Conservation (phyloP, 371 early-diverging fungal species). For the Mucor plumbeus region DNA sequence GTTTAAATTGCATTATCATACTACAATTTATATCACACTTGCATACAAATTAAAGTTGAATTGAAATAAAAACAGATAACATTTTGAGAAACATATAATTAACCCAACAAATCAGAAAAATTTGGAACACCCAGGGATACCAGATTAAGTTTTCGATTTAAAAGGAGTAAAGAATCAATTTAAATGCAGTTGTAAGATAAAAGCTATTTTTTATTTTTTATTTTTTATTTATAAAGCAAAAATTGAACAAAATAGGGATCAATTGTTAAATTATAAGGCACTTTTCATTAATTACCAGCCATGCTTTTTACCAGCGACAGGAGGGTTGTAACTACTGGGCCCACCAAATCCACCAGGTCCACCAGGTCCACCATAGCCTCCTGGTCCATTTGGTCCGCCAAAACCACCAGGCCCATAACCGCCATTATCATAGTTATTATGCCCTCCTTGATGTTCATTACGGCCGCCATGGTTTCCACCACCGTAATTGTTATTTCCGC, state of each 20-base stretch:
- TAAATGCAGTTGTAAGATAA: too few relatives aligned
- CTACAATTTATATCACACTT: too few relatives aligned
- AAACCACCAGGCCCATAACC: neutral
- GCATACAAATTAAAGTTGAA: too few relatives aligned
- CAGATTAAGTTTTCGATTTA: too few relatives aligned
- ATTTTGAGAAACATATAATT: too few relatives aligned
- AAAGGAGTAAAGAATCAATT: too few relatives aligned
- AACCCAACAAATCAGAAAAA: too few relatives aligned
- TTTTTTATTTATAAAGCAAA: too few relatives aligned
- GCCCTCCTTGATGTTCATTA: neutral
- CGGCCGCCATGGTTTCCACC: neutral
- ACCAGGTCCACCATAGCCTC: constrained; percentile 10
- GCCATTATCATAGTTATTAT: neutral
- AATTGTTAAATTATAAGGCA: neutral
- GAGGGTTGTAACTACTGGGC: constrained; percentile 1
- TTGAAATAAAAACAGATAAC: too few relatives aligned
- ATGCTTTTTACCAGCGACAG: neutral
- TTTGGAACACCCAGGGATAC: too few relatives aligned
- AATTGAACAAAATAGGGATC: neutral
- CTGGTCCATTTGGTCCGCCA: neutral
- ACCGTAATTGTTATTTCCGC: neutral
- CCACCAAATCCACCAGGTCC: constrained; percentile 1
- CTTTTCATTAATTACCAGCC: neutral
- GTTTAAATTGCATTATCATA: too few relatives aligned
- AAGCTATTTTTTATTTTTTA: too few relatives aligned